Evolutionary conservation across 2,329 filamentous ascomycete species (phyloP).

Genomic region (Claviceps monticola): DNA sequence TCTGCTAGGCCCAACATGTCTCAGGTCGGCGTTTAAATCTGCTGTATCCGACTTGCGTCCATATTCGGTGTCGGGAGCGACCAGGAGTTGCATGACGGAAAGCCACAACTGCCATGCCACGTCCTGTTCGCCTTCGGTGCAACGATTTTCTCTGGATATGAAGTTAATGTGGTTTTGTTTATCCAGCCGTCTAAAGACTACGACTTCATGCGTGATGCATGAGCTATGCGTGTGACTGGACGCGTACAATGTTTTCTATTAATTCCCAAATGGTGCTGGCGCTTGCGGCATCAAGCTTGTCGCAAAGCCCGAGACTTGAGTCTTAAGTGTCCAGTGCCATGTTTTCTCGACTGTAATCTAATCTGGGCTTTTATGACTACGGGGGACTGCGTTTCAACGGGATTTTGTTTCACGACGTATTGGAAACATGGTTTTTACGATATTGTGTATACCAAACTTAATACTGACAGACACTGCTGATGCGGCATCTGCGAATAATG

Average conservation of each 20-base stretch:
- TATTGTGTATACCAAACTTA: slow-evolving; percentile 10
- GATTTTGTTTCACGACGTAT: slow-evolving; percentile 4
- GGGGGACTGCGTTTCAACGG: not conserved
- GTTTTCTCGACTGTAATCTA: no score
- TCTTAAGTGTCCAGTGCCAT: no score
- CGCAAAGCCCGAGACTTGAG: not conserved
- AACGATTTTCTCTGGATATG: not conserved
- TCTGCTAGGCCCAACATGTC: slow-evolving; percentile 38
- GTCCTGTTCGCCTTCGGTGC: not conserved
- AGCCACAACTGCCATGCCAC: not conserved
- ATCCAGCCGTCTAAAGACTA: slow-evolving; percentile 3
- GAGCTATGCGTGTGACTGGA: not conserved
- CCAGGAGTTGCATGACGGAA: not conserved
- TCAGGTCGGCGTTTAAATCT: slow-evolving; percentile 34
- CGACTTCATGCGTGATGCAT: not conserved
- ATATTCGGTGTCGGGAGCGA: not conserved
- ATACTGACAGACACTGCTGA: not conserved
- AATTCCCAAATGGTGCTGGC: not conserved
- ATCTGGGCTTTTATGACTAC: not conserved
- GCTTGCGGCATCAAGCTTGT: not conserved
- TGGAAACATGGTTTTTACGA: slow-evolving; percentile 9
- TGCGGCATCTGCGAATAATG: not conserved
- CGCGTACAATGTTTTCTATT: not conserved
- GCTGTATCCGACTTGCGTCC: not conserved
- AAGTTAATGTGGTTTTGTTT: slow-evolving; percentile 2